phyloP scores from a whole-genome alignment of 2,329 filamentous ascomycete species.

The Cytospora leucostoma region DNA sequence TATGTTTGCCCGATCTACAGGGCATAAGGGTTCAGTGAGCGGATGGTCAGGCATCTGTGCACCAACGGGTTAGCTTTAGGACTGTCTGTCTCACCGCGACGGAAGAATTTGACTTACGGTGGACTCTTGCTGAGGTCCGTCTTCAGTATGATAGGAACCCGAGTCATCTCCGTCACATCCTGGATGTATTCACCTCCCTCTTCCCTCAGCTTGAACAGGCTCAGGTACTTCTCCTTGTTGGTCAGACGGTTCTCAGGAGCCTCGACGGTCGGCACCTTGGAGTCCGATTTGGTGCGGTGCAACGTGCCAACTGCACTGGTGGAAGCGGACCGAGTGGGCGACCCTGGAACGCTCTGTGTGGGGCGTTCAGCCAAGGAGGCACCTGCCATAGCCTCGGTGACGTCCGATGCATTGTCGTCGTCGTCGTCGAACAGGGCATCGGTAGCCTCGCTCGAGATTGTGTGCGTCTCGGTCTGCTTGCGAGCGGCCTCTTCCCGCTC shows the following conservation, averaged over 20 bases:
- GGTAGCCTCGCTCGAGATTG: constrained; percentile 88
- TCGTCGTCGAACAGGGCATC: constrained; percentile 97
- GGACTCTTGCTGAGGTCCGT: constrained; percentile 98
- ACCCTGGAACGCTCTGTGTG: constrained; percentile 93
- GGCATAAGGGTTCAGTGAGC: constrained; percentile 78
- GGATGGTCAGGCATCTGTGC: constrained; percentile 76
- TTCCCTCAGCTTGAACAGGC: constrained; percentile 85
- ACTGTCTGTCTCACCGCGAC: neutral
- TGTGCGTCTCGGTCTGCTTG: constrained; percentile 92
- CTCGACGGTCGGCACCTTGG: constrained; percentile 78
- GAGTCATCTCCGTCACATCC: constrained; percentile 96
- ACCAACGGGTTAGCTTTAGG: constrained; percentile 6
- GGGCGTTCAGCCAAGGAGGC: constrained; percentile 87
- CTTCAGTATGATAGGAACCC: constrained; percentile 97
- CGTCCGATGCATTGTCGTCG: constrained; percentile 81
- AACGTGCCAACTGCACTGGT: constrained; percentile 58
- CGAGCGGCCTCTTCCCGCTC: constrained; percentile 89
- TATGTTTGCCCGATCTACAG: constrained; percentile 34
- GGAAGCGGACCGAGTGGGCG: constrained; percentile 75
- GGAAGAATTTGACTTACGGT: constrained; percentile 70
- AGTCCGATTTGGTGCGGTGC: constrained; percentile 89
- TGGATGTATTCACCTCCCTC: constrained; percentile 96
- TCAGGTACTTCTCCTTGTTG: constrained; percentile 96
- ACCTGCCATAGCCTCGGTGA: constrained; percentile 88
- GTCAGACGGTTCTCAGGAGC: constrained; percentile 76